Conservation (phyloP, 2,329 filamentous ascomycete genomes). For the Trichoderma breve region DNA sequence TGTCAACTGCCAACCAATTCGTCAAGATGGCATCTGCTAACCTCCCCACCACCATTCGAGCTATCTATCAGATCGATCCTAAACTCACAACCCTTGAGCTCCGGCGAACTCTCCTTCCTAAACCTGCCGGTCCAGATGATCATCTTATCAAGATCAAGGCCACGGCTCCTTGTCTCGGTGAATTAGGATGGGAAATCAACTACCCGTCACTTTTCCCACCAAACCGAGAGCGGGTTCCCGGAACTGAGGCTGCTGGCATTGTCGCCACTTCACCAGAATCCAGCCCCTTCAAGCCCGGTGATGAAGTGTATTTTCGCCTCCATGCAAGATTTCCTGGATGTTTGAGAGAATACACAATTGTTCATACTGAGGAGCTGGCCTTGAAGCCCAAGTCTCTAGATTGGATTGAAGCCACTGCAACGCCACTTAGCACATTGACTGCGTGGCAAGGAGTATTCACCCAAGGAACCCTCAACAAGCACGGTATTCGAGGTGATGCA, state of each 20-base stretch:
- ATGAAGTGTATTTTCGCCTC: slow-evolving; percentile 36
- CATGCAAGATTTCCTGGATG: slow-evolving; percentile 30
- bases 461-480: slow-evolving; percentile 33
- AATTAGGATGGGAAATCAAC: slow-evolving; percentile 33
- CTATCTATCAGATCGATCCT: slow-evolving; percentile 27
- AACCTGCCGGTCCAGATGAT: slow-evolving; percentile 25
- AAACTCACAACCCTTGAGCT: slow-evolving; percentile 24
- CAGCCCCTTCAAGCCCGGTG: slow-evolving; percentile 34
- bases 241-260: slow-evolving; percentile 41
- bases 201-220: slow-evolving; percentile 25
- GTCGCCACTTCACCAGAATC: slow-evolving; percentile 34
- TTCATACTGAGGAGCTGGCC: slow-evolving; percentile 34
- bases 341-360: slow-evolving; percentile 35
- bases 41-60: slow-evolving; percentile 25
- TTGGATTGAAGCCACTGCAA: slow-evolving; percentile 37
- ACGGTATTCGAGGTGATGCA: slow-evolving; percentile 30
- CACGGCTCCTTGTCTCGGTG: slow-evolving; percentile 34
- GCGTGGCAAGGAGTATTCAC: slow-evolving; percentile 42
- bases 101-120: slow-evolving; percentile 26
- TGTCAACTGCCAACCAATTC: slow-evolving; percentile 1
- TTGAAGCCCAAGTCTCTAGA: slow-evolving; percentile 33
- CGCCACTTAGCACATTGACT: slow-evolving; percentile 41
- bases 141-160: slow-evolving; percentile 35
- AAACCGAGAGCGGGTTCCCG: slow-evolving; percentile 31
- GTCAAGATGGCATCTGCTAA: not conserved